Evolutionary conservation across 768 basidiomycete genomes (phyloP).

Genomic region (Boletus subcaerulescens): DNA sequence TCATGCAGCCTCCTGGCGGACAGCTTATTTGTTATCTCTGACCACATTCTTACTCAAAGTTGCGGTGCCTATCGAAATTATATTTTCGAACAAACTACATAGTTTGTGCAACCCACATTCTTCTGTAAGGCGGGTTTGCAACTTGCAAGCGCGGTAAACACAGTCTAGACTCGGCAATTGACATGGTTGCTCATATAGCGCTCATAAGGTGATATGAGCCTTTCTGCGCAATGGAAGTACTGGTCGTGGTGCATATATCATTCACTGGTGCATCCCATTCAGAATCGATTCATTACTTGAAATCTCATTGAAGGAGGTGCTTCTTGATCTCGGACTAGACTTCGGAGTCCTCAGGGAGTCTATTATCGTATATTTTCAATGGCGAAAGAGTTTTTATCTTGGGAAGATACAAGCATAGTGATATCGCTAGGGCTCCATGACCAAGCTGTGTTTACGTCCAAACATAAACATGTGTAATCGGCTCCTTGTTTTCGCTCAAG

Average conservation of each 20-base stretch:
- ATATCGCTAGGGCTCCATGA: background rate
- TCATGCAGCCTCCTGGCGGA: slow-evolving; percentile 7
- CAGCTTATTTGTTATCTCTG: slow-evolving; percentile 5
- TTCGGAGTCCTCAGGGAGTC: background rate
- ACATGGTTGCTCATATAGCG: background rate
- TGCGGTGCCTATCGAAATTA: background rate
- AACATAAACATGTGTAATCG: slow-evolving; percentile 20
- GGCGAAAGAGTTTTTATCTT: background rate
- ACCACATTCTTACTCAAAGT: slow-evolving; percentile 4
- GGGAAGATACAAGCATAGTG: background rate
- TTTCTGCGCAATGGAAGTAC: slow-evolving; percentile 16
- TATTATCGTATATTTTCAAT: background rate
- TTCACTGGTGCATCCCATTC: background rate
- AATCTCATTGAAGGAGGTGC: background rate
- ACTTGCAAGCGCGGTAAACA: background rate
- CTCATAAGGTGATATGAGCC: slow-evolving; percentile 7
- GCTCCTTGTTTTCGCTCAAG: background rate
- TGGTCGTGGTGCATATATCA: background rate
- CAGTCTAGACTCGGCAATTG: slow-evolving; percentile 10
- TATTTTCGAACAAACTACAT: too few species aligned
- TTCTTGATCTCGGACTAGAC: background rate
- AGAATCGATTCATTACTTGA: background rate
- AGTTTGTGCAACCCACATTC: too few species aligned
- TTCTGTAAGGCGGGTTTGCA: too few species aligned
- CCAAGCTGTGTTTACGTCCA: slow-evolving; percentile 10